Conservation (phyloP, 805 yeast genomes). For the Schizosaccharomyces japonicus region DNA sequence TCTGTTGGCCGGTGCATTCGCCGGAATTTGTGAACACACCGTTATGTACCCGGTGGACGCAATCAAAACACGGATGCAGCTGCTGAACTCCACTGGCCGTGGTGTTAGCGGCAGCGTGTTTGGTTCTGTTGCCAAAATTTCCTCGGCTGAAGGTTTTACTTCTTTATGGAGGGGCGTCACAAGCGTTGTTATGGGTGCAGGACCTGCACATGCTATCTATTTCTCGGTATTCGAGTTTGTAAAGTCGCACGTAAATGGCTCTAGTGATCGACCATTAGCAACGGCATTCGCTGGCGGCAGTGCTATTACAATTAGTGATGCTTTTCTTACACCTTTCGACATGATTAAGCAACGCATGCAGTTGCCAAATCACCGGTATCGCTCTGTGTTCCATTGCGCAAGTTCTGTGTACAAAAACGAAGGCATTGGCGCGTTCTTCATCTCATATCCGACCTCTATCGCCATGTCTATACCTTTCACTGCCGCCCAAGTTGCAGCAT, state of each 20-base stretch:
- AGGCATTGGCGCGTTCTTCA: constrained; percentile 51
- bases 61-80: constrained; percentile 88
- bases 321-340: constrained; percentile 92
- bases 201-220: constrained; percentile 95
- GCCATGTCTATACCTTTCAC: constrained; percentile 86
- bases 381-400: constrained; percentile 14
- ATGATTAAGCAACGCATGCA: constrained; percentile 93
- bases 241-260: constrained; percentile 28
- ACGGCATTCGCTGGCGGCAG: constrained; percentile 75
- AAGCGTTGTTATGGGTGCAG: constrained; percentile 87
- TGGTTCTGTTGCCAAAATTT: constrained; percentile 44
- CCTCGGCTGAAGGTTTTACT: constrained; percentile 68
- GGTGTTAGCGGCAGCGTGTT: constrained; percentile 24
- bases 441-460: constrained; percentile 83
- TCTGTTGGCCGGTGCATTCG: constrained; percentile 82
- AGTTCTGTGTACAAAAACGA: constrained; percentile 16
- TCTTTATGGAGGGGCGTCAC: constrained; percentile 87
- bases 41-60: constrained; percentile 93
- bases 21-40: constrained; percentile 93
- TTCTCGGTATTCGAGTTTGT: constrained; percentile 80
- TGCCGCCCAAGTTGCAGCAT: constrained; percentile 76
- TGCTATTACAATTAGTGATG: constrained; percentile 83
- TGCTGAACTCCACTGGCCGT: constrained; percentile 14
- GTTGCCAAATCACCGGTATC: constrained; percentile 16
- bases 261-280: constrained; percentile 38